These are phyloP conservation scores for Cladosporium sp. DNA, from an alignment of 2,329 filamentous ascomycete species.

Conservation along the genomic window DNA sequence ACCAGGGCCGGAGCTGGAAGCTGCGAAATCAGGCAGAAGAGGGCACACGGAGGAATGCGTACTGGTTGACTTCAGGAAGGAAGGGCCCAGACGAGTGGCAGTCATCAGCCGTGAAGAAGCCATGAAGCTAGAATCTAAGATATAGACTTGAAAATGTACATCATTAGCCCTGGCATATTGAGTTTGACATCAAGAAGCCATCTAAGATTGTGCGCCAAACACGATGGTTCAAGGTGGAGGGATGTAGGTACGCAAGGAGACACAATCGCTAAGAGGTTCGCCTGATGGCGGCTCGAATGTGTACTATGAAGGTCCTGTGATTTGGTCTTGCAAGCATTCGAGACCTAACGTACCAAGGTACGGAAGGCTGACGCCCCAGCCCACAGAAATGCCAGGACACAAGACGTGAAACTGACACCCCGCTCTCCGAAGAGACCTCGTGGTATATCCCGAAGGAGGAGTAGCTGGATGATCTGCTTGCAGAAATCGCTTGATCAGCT, in stretches of 20 bases:
- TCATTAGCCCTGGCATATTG: neutral
- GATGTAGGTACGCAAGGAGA: conserved; percentile 35
- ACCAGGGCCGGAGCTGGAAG: conserved; percentile 57
- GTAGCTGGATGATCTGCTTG: conserved; percentile 33
- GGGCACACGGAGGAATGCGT: conserved; percentile 59
- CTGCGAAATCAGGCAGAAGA: conserved; percentile 39
- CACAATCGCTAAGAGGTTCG: conserved; percentile 30
- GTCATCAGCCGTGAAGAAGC: conserved; percentile 47
- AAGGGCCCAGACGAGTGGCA: conserved; percentile 57
- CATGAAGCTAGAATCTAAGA: conserved; percentile 25
- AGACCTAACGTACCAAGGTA: conserved; percentile 17
- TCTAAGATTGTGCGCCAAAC: neutral
- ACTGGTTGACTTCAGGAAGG: conserved; percentile 57
- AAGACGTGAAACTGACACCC: conserved; percentile 32
- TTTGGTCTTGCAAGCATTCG: conserved; percentile 29
- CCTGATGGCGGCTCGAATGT: conserved; percentile 27
- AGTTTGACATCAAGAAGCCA: neutral
- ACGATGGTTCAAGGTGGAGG: neutral
- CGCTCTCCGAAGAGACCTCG: conserved; percentile 35
- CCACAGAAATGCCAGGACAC: conserved; percentile 31
- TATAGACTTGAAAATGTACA: conserved; percentile 14
- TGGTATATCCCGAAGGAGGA: conserved; percentile 27
- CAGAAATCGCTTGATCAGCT: neutral
- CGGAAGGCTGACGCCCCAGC: conserved; percentile 26
- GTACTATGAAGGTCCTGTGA: conserved; percentile 37